Conservation (phyloP, 257 asterid genomes). For the Gentiana straminea region DNA sequence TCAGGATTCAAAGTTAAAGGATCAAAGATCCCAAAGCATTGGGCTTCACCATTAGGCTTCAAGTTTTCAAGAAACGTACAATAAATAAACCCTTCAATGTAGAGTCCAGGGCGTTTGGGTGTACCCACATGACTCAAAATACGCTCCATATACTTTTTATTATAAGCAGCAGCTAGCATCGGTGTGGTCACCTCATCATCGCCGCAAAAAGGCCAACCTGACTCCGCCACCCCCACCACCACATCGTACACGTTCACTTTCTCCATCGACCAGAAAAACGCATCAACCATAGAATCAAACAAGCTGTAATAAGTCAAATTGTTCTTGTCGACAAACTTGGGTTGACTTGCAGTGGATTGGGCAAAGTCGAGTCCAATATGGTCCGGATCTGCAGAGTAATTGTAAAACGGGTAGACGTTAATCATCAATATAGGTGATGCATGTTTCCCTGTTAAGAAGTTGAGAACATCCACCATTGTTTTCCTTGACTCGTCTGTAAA, state of each 20-base stretch:
- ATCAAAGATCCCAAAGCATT: slow-evolving; percentile 17
- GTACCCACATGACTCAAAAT: slow-evolving; percentile 3
- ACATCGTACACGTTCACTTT: slow-evolving; percentile 19
- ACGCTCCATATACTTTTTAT: slow-evolving; percentile 5
- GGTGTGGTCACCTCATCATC: slow-evolving; percentile 5
- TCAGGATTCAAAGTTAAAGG: neutral
- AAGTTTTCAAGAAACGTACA: slow-evolving; percentile 20
- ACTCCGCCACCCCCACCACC: slow-evolving; percentile 26
- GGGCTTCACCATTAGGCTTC: slow-evolving; percentile 11
- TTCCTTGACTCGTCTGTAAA: slow-evolving; percentile 2
- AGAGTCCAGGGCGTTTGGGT: slow-evolving; percentile 14
- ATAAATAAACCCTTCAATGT: slow-evolving; percentile 13
- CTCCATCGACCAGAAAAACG: slow-evolving; percentile 26
- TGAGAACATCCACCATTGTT: slow-evolving; percentile 15
- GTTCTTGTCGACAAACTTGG: neutral
- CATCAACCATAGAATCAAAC: slow-evolving; percentile 33
- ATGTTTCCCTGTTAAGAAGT: slow-evolving; percentile 6
- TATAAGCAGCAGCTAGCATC: slow-evolving; percentile 12
- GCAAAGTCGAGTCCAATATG: slow-evolving; percentile 18
- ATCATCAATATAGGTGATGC: slow-evolving; percentile 16
- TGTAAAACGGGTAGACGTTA: slow-evolving; percentile 38
- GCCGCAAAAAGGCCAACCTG: slow-evolving; percentile 32
- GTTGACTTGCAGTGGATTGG: slow-evolving; percentile 7
- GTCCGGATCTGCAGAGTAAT: neutral
- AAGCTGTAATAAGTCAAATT: slow-evolving; percentile 16